Base-by-base conservation (phyloP, 2,329 filamentous ascomycete species). In the Claviceps quebecensis region DNA sequence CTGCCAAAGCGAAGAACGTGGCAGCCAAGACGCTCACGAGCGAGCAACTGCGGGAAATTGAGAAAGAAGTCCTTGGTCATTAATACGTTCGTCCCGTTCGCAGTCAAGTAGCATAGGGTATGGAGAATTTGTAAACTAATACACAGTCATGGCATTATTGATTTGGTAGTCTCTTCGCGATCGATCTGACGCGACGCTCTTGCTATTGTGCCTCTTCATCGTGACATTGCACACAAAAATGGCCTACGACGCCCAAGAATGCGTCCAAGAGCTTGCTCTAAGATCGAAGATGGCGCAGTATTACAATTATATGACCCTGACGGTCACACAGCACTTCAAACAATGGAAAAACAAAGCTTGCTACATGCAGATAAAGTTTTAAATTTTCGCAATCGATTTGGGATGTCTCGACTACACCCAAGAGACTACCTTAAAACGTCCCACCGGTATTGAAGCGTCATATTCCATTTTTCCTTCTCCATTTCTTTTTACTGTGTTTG, bases 31-130 rank as follows among this genome's bases (percentile, higher is more conserved):
- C 59, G 45, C 60, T 73, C 50, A 67, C 62, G 26, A 61, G 63
- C 37, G 67, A 69, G 13, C 68, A 71, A 53, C 62, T 73, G 41
- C 56, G 58, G 47, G 67, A 66, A 56, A 68, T 76, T 29, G 69
- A 75, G 62, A 70, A 67, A 56, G 71, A 75, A 55, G 58, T 69
- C 11, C 57, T 71, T 43, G 69, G 69, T 7, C 65, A 68, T 59
- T 69, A 65, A 57, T 48, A 52, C 29, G 23, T 13, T 8, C 17
- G 17, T n/a, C 45, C 9, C n/a, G 14, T 16, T 14, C 16, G 17
- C 11, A 14, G 7, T 34, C 16, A 29, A 43, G 7, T 41, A 13
- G 13, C 36, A 36, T n/a, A 22, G n/a, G 8, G 41, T 40, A 48
- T 43, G 7, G 7, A 49, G 38, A 26, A 37, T n/a, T 22, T 8